Evolutionary conservation across 768 basidiomycete genomes (phyloP).

Genomic region (Rhizopogon roseolus): DNA sequence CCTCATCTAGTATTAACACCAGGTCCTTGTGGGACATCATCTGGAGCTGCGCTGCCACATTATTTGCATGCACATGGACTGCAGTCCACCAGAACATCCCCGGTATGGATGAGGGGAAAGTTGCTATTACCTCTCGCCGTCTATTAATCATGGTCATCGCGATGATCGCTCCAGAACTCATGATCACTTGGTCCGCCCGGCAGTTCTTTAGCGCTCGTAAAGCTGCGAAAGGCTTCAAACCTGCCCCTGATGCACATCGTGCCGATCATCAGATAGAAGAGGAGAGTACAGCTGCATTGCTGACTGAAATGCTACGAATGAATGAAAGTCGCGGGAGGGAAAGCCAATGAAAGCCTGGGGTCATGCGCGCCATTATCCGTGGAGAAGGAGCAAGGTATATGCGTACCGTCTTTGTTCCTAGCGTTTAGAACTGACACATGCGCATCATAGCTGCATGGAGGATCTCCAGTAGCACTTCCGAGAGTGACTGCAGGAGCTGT

Average conservation of each 20-base stretch:
- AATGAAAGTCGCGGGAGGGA: too few relatives aligned
- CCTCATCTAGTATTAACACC: background rate
- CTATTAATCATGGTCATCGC: constrained; percentile 16
- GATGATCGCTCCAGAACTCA: constrained; percentile 23
- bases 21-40: constrained; percentile 14
- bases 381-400: background rate
- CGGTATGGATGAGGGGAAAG: constrained; percentile 2
- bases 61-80: constrained; percentile 27
- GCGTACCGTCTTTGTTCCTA: background rate
- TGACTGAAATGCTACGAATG: too few relatives aligned
- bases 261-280: too few relatives aligned
- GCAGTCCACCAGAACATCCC: constrained; percentile 27
- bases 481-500: constrained; percentile 6
- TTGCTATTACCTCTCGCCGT: background rate
- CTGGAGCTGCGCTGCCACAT: constrained; percentile 22
- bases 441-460: background rate
- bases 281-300: too few relatives aligned
- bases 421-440: background rate
- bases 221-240: background rate
- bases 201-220: constrained; percentile 16
- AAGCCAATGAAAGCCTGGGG: too few relatives aligned
- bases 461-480: too few relatives aligned
- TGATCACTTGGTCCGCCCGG: constrained; percentile 22
- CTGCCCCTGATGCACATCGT: background rate
- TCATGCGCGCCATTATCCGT: background rate